Percentiles rank a stretch among this genome's conserved stretches.
These are phyloP conservation scores for Cardamine resedifolia DNA, from an alignment of 345 rosid genomes.

Conservation along the genomic window DNA sequence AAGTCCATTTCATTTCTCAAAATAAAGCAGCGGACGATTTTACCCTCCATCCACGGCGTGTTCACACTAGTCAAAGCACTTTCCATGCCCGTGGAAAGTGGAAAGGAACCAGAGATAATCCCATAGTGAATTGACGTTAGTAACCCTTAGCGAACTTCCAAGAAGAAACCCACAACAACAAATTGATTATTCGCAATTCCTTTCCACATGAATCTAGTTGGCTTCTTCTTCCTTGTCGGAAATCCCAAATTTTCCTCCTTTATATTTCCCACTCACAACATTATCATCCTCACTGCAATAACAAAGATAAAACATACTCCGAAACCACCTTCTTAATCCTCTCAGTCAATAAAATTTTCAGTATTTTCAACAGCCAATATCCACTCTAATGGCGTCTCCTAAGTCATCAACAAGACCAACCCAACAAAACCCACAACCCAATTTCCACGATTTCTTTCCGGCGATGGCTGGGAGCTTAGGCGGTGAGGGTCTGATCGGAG, in stretches of 20 bases:
- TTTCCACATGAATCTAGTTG: slow-evolving; percentile 43
- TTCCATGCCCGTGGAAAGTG: no score
- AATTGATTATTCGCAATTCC: neutral
- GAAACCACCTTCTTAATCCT: neutral
- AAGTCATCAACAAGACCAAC: slow-evolving; percentile 29
- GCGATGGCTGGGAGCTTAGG: slow-evolving; percentile 79
- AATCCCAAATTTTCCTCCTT: slow-evolving; percentile 33
- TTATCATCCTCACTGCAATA: neutral
- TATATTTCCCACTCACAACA: slow-evolving; percentile 17
- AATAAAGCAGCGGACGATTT: slow-evolving; percentile 4
- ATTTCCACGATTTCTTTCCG: slow-evolving; percentile 70
- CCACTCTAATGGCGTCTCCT: slow-evolving; percentile 42
- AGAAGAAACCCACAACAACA: slow-evolving; percentile 32
- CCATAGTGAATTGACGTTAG: neutral
- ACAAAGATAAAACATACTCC: neutral
- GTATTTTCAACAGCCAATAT: neutral
- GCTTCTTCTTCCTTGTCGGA: slow-evolving; percentile 48
- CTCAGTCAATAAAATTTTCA: neutral
- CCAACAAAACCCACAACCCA: slow-evolving; percentile 36
- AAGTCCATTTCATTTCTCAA: neutral
- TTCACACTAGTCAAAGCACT: neutral
- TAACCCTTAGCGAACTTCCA: slow-evolving; percentile 40
- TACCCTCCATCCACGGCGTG: neutral
- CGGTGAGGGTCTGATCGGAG: slow-evolving; percentile 69
- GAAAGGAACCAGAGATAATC: no score